phyloP scores from a whole-genome alignment of 345 rosid species.

The Geranium rotundifolium region DNA sequence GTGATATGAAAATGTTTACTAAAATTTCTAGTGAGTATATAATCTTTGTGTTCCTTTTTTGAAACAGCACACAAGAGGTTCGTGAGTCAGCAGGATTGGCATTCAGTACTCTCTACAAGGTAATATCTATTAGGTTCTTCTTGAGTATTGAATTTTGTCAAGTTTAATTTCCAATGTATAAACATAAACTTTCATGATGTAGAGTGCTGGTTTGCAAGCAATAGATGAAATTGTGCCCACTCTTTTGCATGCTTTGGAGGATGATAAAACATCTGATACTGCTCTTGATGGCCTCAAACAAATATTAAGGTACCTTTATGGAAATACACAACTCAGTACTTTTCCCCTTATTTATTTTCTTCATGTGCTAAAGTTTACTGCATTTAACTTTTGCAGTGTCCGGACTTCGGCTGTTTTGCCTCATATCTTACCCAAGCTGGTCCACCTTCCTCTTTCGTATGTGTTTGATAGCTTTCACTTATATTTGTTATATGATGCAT shows the following conservation, averaged over 20 bases:
- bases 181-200: conserved; percentile 11
- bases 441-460: conserved; percentile 86
- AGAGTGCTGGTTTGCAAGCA: conserved; percentile 99
- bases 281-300: conserved; percentile 96
- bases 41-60: background rate
- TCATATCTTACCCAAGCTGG: conserved; percentile 93
- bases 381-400: conserved; percentile 46
- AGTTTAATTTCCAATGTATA: background rate
- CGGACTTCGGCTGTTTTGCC: conserved; percentile 96
- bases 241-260: conserved; percentile 84
- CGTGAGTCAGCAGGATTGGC: conserved; percentile 98
- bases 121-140: conserved; percentile 13
- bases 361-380: background rate
- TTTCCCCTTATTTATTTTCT: background rate
- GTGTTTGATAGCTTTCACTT: conserved; percentile 23
- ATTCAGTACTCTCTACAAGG: conserved; percentile 97
- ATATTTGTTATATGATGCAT: background rate
- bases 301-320: conserved; percentile 54
- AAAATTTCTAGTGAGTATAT: background rate
- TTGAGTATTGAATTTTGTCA: conserved; percentile 2
- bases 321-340: background rate
- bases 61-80: conserved; percentile 61
- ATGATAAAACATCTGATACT: conserved; percentile 78
- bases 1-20: background rate
- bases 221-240: conserved; percentile 98